These are phyloP conservation scores for Naegleria fowleri DNA, from an alignment of 208 protist species.

Conservation along the genomic window DNA sequence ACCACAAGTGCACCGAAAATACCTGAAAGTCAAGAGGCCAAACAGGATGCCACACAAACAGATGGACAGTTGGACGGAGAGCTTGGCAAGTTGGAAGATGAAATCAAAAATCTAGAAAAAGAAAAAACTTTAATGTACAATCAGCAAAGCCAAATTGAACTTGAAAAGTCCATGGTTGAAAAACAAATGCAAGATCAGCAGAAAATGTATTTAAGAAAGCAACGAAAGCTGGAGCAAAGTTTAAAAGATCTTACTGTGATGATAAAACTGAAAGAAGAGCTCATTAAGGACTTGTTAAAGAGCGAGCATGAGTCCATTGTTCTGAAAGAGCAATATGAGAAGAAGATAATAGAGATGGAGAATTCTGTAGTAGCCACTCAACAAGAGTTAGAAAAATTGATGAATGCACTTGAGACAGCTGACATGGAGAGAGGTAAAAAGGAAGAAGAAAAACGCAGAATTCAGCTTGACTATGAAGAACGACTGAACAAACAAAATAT, in stretches of 20 bases:
- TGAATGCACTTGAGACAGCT: constrained; percentile 2
- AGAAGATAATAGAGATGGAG: constrained; percentile 1
- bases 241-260: constrained; percentile 25
- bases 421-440: background rate
- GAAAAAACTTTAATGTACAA: background rate
- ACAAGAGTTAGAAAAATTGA: constrained; percentile 13
- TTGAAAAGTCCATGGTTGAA: background rate
- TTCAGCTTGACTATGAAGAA: constrained; percentile 23
- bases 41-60: background rate
- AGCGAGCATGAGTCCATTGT: background rate
- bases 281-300: constrained; percentile 25
- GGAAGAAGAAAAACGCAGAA: background rate
- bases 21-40: background rate
- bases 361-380: background rate
- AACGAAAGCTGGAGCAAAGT: background rate
- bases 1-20: background rate
- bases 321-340: background rate
- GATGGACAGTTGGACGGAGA: background rate
- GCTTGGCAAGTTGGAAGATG: background rate
- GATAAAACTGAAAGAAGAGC: constrained; percentile 32
- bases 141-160: background rate
- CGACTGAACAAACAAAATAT: constrained; percentile 15
- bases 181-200: background rate
- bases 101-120: background rate
- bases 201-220: background rate